A percentile compares a stretch with the other conserved stretches of the same genome.
Evolutionary conservation across 2,329 filamentous ascomycete genomes (phyloP).

Genomic region (Akanthomyces lecanii): DNA sequence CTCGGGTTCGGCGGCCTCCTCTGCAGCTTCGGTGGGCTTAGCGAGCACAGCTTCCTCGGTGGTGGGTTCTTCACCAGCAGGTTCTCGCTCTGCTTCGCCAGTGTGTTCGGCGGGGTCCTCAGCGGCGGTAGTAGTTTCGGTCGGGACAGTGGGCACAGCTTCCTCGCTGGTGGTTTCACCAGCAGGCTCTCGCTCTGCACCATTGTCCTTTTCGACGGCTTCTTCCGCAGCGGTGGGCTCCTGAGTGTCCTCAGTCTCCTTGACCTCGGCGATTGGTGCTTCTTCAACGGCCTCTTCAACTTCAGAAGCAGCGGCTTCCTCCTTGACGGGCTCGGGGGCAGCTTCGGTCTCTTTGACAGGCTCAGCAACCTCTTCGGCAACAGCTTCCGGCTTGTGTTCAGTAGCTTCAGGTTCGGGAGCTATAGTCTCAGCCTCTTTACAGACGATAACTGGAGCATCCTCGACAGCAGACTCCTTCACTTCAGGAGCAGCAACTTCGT

Average conservation of each 20-base stretch:
- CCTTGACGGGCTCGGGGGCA: neutral
- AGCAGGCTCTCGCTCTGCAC: neutral
- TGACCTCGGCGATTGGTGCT: neutral
- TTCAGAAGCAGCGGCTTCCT: neutral
- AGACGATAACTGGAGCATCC: slow-evolving; percentile 2
- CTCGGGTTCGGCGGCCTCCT: neutral
- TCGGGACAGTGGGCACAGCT: neutral
- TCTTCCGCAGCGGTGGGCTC: neutral
- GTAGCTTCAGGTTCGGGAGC: neutral
- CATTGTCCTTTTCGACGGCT: neutral
- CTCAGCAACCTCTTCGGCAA: neutral
- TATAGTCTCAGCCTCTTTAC: neutral
- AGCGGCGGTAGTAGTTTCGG: neutral
- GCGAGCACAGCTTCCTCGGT: slow-evolving; percentile 6
- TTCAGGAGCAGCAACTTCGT: neutral
- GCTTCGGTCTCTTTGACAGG: neutral
- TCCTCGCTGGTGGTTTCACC: neutral
- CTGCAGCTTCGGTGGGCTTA: neutral
- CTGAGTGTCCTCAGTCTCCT: neutral
- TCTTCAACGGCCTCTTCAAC: neutral
- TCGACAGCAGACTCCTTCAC: neutral
- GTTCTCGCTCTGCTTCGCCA: slow-evolving; percentile 8
- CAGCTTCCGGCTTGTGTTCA: neutral
- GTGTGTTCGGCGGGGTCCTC: neutral
- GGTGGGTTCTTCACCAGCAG: neutral